Base-by-base conservation (phyloP, 345 rosid genomes). In the Gynandropsis gynandra region DNA sequence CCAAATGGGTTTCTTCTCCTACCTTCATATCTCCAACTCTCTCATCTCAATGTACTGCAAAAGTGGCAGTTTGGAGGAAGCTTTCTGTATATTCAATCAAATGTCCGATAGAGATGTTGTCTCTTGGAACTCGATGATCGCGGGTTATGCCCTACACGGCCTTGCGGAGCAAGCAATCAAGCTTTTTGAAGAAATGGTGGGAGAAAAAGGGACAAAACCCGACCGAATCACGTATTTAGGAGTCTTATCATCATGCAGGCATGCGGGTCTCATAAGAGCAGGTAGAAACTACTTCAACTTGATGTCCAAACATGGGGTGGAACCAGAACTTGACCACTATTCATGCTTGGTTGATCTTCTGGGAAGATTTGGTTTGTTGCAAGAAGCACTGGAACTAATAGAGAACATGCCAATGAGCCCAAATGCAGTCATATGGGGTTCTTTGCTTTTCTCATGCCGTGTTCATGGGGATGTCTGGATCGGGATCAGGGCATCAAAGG, bases 101-200 rank as follows among this genome's bases (percentile, higher is more conserved):
- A 73, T 70, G 63, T 5, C 7, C 6, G 69, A 68, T 10, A 80
- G 62, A 70, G 96, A 90, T 50, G 66, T 70, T 0, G 81, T 90
- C 31, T 84, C 96, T 0, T 90, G 98, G 98, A 90, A 90, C 69
- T 87, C 96, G 0, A 87, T 90, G 93, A 84, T 90, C 41, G 83
- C 81, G 24, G 98, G 96, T n/a, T 81, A 74, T 62, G 87, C 93
- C 6, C 96, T 79, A 62, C 77, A 80, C 34, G 98, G 96, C 1
- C 72, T 80, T 50, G 93, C 80, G 9, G 17, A 19, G 21, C 72
- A 74, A 37, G 89, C 79, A 14, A 71, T 77, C 33, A 62, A 67
- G 56, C 83, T 84, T 45, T 84, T 84, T 10, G 81, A 80, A 71
- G 73, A 73, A 62, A 74, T 80, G 93, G 77, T 56, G 81, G 47